These are phyloP conservation scores for Dioszegia crocea DNA, from an alignment of 768 basidiomycete genomes.

Conservation along the genomic window DNA sequence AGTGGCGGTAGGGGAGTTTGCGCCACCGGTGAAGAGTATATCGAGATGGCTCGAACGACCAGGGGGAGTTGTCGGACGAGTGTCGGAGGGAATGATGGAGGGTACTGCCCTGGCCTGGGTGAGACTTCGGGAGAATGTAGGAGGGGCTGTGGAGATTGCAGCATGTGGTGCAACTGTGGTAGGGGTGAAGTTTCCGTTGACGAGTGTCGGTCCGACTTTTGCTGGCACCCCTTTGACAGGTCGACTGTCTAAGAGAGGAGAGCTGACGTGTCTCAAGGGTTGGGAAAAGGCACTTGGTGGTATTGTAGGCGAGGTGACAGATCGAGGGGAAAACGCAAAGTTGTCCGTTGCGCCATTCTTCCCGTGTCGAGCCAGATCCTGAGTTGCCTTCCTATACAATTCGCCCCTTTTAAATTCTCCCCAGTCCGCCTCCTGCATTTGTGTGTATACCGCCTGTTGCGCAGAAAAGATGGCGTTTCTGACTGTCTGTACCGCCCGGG, in stretches of 20 bases:
- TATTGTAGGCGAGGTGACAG: background rate
- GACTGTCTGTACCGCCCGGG: slow-evolving; percentile 61
- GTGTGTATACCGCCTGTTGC: slow-evolving; percentile 76
- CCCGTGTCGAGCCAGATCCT: slow-evolving; percentile 50
- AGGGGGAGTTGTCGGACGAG: slow-evolving; percentile 19
- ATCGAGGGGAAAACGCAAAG: background rate
- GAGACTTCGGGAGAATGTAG: slow-evolving; percentile 14
- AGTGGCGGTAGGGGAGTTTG: background rate
- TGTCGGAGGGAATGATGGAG: background rate
- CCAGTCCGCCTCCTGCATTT: slow-evolving; percentile 84
- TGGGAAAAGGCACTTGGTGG: background rate
- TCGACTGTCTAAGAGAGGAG: background rate
- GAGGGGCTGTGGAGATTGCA: slow-evolving; percentile 21
- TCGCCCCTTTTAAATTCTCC: slow-evolving; percentile 82
- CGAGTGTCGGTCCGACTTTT: slow-evolving; percentile 3
- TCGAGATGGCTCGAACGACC: slow-evolving; percentile 30
- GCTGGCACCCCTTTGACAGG: background rate
- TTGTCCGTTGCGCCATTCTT: background rate
- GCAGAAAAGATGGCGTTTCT: slow-evolving; percentile 67
- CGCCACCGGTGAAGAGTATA: slow-evolving; percentile 27
- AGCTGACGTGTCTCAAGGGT: slow-evolving; percentile 7
- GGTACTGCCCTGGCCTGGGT: slow-evolving; percentile 5
- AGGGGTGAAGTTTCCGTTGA: slow-evolving; percentile 24
- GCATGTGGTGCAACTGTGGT: slow-evolving; percentile 11
- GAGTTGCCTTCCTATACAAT: slow-evolving; percentile 83